These are phyloP conservation scores for Tylopilus felleus DNA, from an alignment of 768 basidiomycete species.

Conservation along the genomic window DNA sequence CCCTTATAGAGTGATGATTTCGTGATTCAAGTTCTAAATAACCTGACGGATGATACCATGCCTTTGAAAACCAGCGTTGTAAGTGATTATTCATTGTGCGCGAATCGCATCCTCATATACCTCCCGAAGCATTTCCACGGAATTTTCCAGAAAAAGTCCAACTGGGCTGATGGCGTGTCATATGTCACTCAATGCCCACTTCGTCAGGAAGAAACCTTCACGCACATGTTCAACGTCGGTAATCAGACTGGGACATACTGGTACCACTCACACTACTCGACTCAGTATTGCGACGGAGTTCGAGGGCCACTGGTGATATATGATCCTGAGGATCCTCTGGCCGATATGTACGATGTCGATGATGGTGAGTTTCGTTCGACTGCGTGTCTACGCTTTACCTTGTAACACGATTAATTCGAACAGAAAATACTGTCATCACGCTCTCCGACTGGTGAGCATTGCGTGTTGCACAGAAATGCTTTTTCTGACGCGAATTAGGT, in stretches of 20 bases:
- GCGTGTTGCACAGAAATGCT: background rate
- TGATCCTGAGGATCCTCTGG: conserved; percentile 32
- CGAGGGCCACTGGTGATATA: conserved; percentile 26
- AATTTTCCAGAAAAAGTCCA: background rate
- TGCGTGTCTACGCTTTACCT: background rate
- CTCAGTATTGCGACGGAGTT: conserved; percentile 1
- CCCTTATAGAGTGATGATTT: background rate
- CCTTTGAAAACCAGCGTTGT: conserved; percentile 40
- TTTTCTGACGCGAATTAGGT: background rate
- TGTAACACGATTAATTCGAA: no score
- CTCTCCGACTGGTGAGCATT: conserved; percentile 5
- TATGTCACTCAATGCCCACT: conserved; percentile 1
- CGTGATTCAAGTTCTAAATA: background rate
- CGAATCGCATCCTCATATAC: conserved; percentile 6
- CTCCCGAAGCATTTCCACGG: conserved; percentile 1
- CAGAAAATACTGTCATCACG: conserved; percentile 35
- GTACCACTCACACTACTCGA: conserved; percentile 31
- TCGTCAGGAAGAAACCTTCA: conserved; percentile 30
- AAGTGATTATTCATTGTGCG: conserved; percentile 14
- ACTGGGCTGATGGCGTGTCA: conserved; percentile 2
- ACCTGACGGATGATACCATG: conserved; percentile 42
- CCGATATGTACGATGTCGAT: conserved; percentile 40
- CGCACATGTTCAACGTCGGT: conserved; percentile 31
- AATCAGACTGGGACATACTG: conserved; percentile 38
- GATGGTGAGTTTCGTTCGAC: conserved; percentile 25